Conservation (phyloP, 495 filamentous ascomycete species). For the Penicillium chermesinum region DNA sequence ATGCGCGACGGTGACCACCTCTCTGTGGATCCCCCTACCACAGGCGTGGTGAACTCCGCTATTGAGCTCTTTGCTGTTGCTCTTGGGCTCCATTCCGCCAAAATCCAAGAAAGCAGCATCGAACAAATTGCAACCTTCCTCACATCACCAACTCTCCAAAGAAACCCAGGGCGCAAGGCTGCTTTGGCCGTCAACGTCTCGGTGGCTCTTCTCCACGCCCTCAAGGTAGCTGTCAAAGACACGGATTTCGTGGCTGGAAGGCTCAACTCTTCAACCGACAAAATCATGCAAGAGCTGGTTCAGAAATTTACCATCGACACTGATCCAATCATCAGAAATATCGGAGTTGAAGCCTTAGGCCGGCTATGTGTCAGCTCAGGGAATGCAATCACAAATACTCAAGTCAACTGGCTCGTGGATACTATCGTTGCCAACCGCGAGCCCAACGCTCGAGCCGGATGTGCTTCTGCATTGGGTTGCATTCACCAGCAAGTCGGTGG, state of each 20-base stretch:
- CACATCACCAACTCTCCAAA: conserved; percentile 69
- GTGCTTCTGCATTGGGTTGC: conserved; percentile 85
- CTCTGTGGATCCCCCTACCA: conserved; percentile 77
- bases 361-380: conserved; percentile 85
- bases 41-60: conserved; percentile 89
- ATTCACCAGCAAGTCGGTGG: conserved; percentile 95
- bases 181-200: conserved; percentile 89
- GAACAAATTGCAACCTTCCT: conserved; percentile 88
- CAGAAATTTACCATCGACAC: conserved; percentile 68
- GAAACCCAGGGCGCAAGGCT: conserved; percentile 81
- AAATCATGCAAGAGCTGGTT: conserved; percentile 77
- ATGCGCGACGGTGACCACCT: conserved; percentile 38
- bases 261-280: conserved; percentile 74
- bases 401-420: conserved; percentile 89
- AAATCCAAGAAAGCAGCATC: conserved; percentile 90
- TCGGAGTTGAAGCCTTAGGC: conserved; percentile 84
- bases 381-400: conserved; percentile 78
- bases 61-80: conserved; percentile 88
- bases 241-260: conserved; percentile 67
- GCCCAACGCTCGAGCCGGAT: conserved; percentile 87
- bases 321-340: conserved; percentile 77
- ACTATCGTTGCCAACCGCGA: conserved; percentile 91
- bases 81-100: conserved; percentile 78
- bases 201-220: conserved; percentile 67
- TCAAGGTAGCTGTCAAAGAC: conserved; percentile 82